phyloP scores from a whole-genome alignment of 192 early-diverging fungal species.

The Martensiomyces pterosporus region DNA sequence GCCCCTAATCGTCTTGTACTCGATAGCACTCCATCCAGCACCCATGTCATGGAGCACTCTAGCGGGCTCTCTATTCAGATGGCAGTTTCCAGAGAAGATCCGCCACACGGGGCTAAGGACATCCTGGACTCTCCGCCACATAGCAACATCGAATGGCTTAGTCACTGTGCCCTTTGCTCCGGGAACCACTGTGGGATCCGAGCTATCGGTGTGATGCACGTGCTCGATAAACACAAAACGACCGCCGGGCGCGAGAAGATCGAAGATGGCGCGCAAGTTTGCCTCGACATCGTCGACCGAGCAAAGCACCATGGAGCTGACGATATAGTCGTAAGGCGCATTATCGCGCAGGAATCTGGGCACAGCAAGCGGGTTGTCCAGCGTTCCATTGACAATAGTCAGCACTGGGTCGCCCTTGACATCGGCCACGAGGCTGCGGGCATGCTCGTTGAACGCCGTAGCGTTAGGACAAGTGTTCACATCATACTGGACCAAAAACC shows the following conservation, averaged over 20 bases:
- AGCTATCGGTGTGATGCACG: slow-evolving; percentile 23
- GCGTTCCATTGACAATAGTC: slow-evolving; percentile 38
- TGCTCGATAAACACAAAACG: slow-evolving; percentile 38
- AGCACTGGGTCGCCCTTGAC: slow-evolving; percentile 4
- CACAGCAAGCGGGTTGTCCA: slow-evolving; percentile 14
- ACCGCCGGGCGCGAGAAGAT: slow-evolving; percentile 34
- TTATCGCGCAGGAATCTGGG: slow-evolving; percentile 16
- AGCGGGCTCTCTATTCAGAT: slow-evolving; percentile 24
- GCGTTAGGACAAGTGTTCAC: slow-evolving; percentile 14
- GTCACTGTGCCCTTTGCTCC: slow-evolving; percentile 4
- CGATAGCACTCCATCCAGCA: slow-evolving; percentile 18
- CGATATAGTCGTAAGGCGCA: slow-evolving; percentile 27
- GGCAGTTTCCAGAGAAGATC: slow-evolving; percentile 24
- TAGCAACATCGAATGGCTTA: slow-evolving; percentile 2
- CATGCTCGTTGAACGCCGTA: neutral
- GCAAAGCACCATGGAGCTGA: slow-evolving; percentile 39
- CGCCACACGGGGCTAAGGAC: slow-evolving; percentile 10
- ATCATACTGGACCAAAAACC: slow-evolving; percentile 27
- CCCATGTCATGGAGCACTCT: slow-evolving; percentile 9
- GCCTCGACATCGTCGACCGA: slow-evolving; percentile 20
- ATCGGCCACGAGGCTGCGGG: too few relatives aligned
- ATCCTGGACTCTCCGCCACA: slow-evolving; percentile 19
- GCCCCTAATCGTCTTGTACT: slow-evolving; percentile 6
- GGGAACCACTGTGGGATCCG: slow-evolving; percentile 4
- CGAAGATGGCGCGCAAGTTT: slow-evolving; percentile 17